These are phyloP conservation scores for Podospora pseudocomata DNA, from an alignment of 495 filamentous ascomycete genomes.

Conservation along the genomic window DNA sequence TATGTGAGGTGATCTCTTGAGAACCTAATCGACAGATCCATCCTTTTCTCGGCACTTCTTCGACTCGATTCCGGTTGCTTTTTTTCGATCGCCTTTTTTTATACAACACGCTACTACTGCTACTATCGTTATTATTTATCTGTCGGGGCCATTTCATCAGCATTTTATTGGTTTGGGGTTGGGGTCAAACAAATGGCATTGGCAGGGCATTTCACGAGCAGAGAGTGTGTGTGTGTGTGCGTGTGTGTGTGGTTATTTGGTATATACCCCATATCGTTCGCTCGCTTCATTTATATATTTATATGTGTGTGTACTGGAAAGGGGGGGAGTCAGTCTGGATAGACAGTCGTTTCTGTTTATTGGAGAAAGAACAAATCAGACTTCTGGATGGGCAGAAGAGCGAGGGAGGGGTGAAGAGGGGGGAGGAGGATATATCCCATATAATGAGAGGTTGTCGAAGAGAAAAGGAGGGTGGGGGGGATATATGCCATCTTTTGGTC, in stretches of 20 bases:
- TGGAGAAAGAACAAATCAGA: too few species aligned
- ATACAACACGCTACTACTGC: not conserved
- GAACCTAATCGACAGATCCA: not conserved
- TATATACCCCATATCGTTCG: not conserved
- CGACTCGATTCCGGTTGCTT: not conserved
- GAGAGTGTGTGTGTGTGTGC: too few species aligned
- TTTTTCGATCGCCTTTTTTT: not conserved
- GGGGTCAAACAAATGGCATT: not conserved
- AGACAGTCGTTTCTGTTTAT: not conserved
- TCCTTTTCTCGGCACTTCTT: not conserved
- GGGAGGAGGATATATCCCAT: not conserved
- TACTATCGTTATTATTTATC: not conserved
- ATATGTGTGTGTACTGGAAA: not conserved
- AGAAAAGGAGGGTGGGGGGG: not conserved
- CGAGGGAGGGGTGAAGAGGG: too few species aligned
- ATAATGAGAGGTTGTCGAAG: not conserved
- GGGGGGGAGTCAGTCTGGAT: not conserved
- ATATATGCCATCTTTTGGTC: not conserved
- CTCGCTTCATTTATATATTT: not conserved
- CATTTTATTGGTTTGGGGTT: not conserved
- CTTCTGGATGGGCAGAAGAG: not conserved
- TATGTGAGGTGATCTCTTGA: conserved; percentile 2
- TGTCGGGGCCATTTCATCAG: not conserved
- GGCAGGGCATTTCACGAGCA: too few species aligned
- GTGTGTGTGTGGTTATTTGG: not conserved